phyloP scores from a whole-genome alignment of 2,329 filamentous ascomycete genomes.

The Fusarium cyanostomum region DNA sequence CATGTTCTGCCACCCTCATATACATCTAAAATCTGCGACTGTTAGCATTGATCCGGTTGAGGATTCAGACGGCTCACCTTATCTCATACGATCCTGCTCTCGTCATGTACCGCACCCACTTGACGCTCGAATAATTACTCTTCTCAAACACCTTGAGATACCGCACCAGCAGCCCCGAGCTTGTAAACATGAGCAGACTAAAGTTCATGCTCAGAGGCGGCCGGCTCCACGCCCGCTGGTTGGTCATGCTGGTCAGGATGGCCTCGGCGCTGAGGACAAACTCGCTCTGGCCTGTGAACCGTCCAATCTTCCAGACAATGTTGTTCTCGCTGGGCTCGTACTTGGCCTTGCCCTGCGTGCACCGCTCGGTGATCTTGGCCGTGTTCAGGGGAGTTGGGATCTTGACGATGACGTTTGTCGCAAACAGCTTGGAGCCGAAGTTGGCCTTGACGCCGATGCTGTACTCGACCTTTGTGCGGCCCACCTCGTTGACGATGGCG shows the following conservation, averaged over 20 bases:
- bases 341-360: constrained; percentile 95
- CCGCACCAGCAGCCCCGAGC: constrained; percentile 87
- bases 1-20: constrained; percentile 40
- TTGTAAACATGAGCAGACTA: constrained; percentile 97
- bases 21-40: constrained; percentile 48
- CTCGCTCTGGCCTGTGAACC: constrained; percentile 98
- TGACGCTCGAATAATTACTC: constrained; percentile 97
- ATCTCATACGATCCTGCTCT: constrained; percentile 98
- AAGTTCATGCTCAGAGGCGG: constrained; percentile 94
- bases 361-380: constrained; percentile 89
- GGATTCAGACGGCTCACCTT: constrained; percentile 61
- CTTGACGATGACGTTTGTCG: constrained; percentile 92
- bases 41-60: constrained; percentile 22
- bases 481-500: constrained; percentile 96
- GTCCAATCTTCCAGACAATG: constrained; percentile 98
- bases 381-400: constrained; percentile 98
- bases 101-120: constrained; percentile 99
- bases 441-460: constrained; percentile 98
- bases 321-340: constrained; percentile 98
- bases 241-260: constrained; percentile 94
- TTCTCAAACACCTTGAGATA: constrained; percentile 99
- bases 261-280: constrained; percentile 95
- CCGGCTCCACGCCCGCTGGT: constrained; percentile 95
- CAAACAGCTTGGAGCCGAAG: constrained; percentile 95
- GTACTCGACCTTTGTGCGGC: constrained; percentile 98